phyloP scores from a whole-genome alignment of 495 filamentous ascomycete species.

The Amphirosellinia nigrospora region DNA sequence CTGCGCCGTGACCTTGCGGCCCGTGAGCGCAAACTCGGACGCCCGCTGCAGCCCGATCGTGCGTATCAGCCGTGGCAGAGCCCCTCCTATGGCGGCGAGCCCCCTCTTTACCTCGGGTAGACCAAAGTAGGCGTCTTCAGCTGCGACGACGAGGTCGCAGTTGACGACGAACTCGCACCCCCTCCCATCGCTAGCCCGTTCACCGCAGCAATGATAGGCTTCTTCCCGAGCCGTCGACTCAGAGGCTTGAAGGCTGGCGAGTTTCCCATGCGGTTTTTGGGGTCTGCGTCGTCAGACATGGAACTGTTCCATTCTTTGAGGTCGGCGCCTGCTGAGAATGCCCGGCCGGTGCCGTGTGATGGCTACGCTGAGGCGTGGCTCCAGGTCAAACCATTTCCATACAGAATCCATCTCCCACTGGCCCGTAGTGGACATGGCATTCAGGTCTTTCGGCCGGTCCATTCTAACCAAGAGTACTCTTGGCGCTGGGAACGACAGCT shows the following conservation, averaged over 20 bases:
- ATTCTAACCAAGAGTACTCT: conserved; percentile 64
- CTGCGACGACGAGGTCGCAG: conserved; percentile 74
- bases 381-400: conserved; percentile 55
- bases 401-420: conserved; percentile 53
- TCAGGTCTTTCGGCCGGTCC: conserved; percentile 56
- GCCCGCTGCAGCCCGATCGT: conserved; percentile 71
- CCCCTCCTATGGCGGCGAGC: conserved; percentile 75
- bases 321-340: conserved; percentile 66
- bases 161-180: conserved; percentile 80
- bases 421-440: conserved; percentile 51
- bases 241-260: conserved; percentile 63
- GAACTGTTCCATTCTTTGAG: conserved; percentile 56
- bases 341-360: conserved; percentile 57
- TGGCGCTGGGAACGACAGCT: conserved; percentile 51
- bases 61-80: conserved; percentile 73
- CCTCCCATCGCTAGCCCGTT: conserved; percentile 79
- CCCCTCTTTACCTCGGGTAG: conserved; percentile 77
- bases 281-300: conserved; percentile 38
- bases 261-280: conserved; percentile 46
- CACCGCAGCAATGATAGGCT: conserved; percentile 80
- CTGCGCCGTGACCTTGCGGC: conserved; percentile 63
- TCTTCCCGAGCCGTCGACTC: conserved; percentile 59
- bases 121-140: conserved; percentile 62
- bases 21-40: conserved; percentile 76
- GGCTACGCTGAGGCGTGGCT: conserved; percentile 54